These are phyloP conservation scores for Lipomyces starkeyi DNA, from an alignment of 805 yeast genomes.

Conservation along the genomic window DNA sequence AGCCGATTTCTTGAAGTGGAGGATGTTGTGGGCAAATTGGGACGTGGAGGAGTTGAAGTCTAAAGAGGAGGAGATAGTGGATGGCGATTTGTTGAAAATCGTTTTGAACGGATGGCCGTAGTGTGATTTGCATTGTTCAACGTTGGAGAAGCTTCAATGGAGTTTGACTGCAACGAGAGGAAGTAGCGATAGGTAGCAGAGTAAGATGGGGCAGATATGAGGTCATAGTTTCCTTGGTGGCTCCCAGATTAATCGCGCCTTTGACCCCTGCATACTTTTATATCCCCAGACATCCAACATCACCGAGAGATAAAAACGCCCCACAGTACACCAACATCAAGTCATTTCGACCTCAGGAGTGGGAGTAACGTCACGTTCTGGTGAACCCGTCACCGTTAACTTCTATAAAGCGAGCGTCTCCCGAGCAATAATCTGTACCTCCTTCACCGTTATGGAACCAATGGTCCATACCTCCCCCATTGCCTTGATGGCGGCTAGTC, in stretches of 20 bases:
- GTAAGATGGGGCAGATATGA: too few species aligned
- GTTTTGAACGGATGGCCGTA: slow-evolving; percentile 10
- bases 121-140: not conserved
- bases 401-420: not conserved
- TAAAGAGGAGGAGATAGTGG: slow-evolving; percentile 3
- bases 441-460: not conserved
- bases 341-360: not conserved
- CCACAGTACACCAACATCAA: not conserved
- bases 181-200: too few species aligned
- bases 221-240: too few species aligned
- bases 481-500: not conserved
- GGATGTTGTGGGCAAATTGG: slow-evolving; percentile 10
- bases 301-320: too few species aligned
- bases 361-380: not conserved
- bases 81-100: slow-evolving; percentile 5
- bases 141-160: too few species aligned
- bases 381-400: not conserved
- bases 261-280: too few species aligned
- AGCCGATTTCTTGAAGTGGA: slow-evolving; percentile 4
- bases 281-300: not conserved
- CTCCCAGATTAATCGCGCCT: too few species aligned
- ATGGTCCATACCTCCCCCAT: not conserved
- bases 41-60: slow-evolving; percentile 7
- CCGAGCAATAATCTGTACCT: not conserved
- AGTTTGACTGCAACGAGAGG: too few species aligned